These are phyloP conservation scores for Eucalyptus polyanthemos DNA, from an alignment of 345 rosid genomes.

Conservation along the genomic window DNA sequence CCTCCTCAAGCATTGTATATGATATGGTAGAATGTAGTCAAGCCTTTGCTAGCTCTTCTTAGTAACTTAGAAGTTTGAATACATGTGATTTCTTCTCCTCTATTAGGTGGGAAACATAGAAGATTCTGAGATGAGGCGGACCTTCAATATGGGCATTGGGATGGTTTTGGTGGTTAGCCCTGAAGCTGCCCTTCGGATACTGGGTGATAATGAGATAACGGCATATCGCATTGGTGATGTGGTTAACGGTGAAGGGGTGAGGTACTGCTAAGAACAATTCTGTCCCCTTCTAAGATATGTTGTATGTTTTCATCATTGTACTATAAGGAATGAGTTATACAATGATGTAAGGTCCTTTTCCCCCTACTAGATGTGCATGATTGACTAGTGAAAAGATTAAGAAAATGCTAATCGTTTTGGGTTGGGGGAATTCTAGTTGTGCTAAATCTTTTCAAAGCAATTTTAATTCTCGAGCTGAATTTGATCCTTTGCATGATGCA, in stretches of 20 bases:
- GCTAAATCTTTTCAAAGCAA: not conserved
- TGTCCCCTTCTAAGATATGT: not conserved
- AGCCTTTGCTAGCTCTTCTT: not conserved
- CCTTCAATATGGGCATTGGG: constrained; percentile 91
- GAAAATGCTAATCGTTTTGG: not conserved
- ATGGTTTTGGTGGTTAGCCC: constrained; percentile 66
- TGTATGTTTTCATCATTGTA: not conserved
- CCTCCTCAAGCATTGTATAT: not conserved
- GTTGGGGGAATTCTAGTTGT: not conserved
- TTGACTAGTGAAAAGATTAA: not conserved
- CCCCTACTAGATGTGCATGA: not conserved
- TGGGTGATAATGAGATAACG: constrained; percentile 25
- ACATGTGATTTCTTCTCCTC: not conserved
- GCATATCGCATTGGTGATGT: constrained; percentile 74
- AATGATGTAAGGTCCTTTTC: not conserved
- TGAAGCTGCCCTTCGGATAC: constrained; percentile 52
- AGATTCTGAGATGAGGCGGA: constrained; percentile 79
- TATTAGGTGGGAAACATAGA: constrained; percentile 66
- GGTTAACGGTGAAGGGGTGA: constrained; percentile 53
- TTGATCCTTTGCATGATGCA: not conserved
- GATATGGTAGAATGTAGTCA: not conserved
- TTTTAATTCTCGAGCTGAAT: not conserved
- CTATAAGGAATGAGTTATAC: not conserved
- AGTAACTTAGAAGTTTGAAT: not conserved
- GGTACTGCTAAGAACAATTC: constrained; percentile 10